Evolutionary conservation across 768 basidiomycete species (phyloP).

Genomic region (Lentinus brumalis): DNA sequence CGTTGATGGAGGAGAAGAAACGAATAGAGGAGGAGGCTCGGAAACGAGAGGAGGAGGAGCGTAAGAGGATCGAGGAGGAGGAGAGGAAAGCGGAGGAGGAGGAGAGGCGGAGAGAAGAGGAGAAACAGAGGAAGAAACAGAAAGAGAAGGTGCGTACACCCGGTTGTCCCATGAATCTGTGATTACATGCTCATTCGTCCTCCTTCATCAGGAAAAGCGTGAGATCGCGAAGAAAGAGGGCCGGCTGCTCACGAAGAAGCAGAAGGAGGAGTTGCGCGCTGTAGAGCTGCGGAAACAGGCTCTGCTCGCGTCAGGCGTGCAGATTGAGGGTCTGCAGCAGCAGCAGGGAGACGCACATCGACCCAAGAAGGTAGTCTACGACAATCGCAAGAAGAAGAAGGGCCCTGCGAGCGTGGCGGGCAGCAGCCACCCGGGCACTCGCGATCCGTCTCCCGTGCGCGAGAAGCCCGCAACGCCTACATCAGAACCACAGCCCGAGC

Average conservation of each 20-base stretch:
- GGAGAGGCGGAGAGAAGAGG: constrained; percentile 74
- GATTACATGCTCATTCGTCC: constrained; percentile 2
- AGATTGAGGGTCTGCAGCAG: constrained; percentile 87
- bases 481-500: constrained; percentile 27
- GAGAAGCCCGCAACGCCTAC: constrained; percentile 37
- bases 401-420: constrained; percentile 17
- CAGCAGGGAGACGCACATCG: constrained; percentile 45
- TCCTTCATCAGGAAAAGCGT: constrained; percentile 66
- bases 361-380: constrained; percentile 80
- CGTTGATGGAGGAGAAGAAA: constrained; percentile 92
- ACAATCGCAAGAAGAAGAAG: constrained; percentile 77
- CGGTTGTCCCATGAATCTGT: constrained; percentile 5
- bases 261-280: constrained; percentile 89
- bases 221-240: constrained; percentile 95
- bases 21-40: constrained; percentile 83
- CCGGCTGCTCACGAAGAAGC: constrained; percentile 92
- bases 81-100: constrained; percentile 79
- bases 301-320: constrained; percentile 84
- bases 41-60: constrained; percentile 73
- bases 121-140: constrained; percentile 82
- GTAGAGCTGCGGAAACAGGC: constrained; percentile 92
- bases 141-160: constrained; percentile 70
- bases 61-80: constrained; percentile 84
- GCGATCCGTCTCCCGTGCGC: constrained; percentile 28
- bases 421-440: constrained; percentile 27